Evolutionary conservation across 306 rosid genomes (phyloP), one percentile per base, ranked within the genome.

Genomic region (Cicer chorassanicum): DNA sequence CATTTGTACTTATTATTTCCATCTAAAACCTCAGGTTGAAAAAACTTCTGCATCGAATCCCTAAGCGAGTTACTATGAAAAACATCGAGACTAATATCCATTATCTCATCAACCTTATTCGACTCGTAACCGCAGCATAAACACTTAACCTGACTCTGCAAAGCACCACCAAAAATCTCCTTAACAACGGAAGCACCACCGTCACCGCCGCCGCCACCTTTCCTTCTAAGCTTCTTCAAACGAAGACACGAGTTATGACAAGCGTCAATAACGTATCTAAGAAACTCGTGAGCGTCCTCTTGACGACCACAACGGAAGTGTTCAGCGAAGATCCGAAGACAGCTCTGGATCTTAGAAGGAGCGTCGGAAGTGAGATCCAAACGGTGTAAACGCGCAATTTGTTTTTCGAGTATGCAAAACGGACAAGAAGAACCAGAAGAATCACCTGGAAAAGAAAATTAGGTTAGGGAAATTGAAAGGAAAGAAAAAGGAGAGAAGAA

Each of bases 81-180:
- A 86, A 95, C 89, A 88, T 95, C 99, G 78, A 95, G 96, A 88
- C 98, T 95, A 77, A 95, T 87, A 82, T 95, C 99, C 99, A 92
- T 95, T 64, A 95, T 92, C 88, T 95, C 99, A 72, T 95, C 99
- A 80, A 92, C 90, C 89, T 95, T 95, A 88, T 95, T 95, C 13
- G 98, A 95, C 82, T 92, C 99, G n/a, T 74, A 80, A 72, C 98
- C 98, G 82, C 99, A 95, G 46, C 88, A 81, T 4, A 87, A 81
- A 78, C 99, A 95, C 84, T 90, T 95, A 87, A 95, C 98, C 96
- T 95, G 99, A 78, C 98, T 95, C 97, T 92, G 98, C 89, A 95
- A 83, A 19, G 98, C 87, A 38, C 99, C 99, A 13, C 99, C 99
- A 18, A 95, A 95, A 10, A 95, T 95, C 38, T 92, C 97, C 87